These are phyloP conservation scores for cucumber (Cucumis sativus) DNA, from an alignment of 306 rosid genomes.

Conservation along the genomic window Cucumber_9930_V3 NC_026660.2:15329001-15329500, in stretches of 20 bases:
- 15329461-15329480: no score
- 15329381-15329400: not conserved
- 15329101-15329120: not conserved
- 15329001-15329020: no score
- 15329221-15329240: constrained; percentile 41
- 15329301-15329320: not conserved
- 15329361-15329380: not conserved
- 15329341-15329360: not conserved
- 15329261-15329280: not conserved
- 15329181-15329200: constrained; percentile 95
- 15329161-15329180: constrained; percentile 96
- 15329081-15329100: not conserved
- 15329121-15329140: constrained; percentile 90
- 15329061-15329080: not conserved
- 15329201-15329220: constrained; percentile 85
- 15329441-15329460: no score
- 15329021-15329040: not conserved
- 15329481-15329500: no score
- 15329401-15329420: not conserved
- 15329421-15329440: no score
- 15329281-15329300: not conserved
- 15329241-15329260: not conserved
- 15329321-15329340: not conserved
- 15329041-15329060: not conserved
- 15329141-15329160: constrained; percentile 69